These are phyloP conservation scores for Pythium pectinolyticum DNA, from an alignment of 352 stramenopile species.

Conservation along the genomic window DNA sequence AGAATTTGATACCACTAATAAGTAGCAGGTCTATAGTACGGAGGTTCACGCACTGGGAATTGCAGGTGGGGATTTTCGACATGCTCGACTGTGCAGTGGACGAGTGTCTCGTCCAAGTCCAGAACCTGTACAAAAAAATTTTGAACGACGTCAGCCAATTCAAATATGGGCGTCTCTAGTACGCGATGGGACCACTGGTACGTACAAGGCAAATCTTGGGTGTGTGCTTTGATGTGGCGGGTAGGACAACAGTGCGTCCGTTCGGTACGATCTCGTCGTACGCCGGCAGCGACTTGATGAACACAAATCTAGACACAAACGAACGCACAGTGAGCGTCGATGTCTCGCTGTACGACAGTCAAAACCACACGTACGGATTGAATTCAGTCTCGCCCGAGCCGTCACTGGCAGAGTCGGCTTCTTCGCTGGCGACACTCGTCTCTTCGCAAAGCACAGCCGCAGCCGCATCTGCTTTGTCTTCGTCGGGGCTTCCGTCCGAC, in stretches of 20 bases:
- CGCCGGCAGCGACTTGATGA: conserved; percentile 84
- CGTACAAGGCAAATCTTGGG: conserved; percentile 74
- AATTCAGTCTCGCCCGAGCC: conserved; percentile 60
- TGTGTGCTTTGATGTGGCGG: conserved; percentile 47
- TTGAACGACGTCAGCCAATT: too few relatives aligned
- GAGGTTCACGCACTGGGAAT: conserved; percentile 84
- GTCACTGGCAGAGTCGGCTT: conserved; percentile 42
- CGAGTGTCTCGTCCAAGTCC: conserved; percentile 99
- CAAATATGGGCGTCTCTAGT: too few relatives aligned
- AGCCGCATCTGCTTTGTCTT: conserved; percentile 32
- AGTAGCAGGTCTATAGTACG: not conserved
- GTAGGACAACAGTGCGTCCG: conserved; percentile 53
- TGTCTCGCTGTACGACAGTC: too few relatives aligned
- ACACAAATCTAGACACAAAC: conserved; percentile 64
- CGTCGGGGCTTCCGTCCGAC: conserved; percentile 13
- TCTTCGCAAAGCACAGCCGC: conserved; percentile 11
- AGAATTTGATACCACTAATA: not conserved
- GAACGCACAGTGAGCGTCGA: not conserved
- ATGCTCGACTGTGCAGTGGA: conserved; percentile 98
- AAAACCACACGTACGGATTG: conserved; percentile 58
- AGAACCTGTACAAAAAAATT: conserved; percentile 83
- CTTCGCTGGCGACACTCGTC: conserved; percentile 28
- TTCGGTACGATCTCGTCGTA: conserved; percentile 71
- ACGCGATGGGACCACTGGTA: not conserved
- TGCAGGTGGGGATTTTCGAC: conserved; percentile 92